Conservation (phyloP, 2,329 filamentous ascomycete species). For the Bipolaris victoriae region DNA sequence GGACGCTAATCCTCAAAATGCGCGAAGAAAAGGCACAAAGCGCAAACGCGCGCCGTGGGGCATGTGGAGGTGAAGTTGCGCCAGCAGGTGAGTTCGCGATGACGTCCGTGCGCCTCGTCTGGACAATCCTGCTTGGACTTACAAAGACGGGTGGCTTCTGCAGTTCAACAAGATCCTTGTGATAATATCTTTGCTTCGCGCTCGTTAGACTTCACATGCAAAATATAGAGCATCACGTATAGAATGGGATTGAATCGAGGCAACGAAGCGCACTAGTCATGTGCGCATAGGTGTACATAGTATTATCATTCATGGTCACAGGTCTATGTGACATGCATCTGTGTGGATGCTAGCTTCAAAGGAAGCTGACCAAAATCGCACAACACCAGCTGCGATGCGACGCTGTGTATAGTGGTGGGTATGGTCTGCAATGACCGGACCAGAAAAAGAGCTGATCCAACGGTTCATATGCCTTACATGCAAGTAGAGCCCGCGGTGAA, state of each 20-base stretch:
- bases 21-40: constrained; percentile 6
- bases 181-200: no score
- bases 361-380: background rate
- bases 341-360: background rate
- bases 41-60: constrained; percentile 21
- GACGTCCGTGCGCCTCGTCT: constrained; percentile 14
- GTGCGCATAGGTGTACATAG: background rate
- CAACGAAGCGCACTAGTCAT: constrained; percentile 1
- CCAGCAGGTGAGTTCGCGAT: constrained; percentile 10
- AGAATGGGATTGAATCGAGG: background rate
- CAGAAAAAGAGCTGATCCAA: background rate
- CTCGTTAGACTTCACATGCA: background rate
- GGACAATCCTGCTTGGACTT: constrained; percentile 1
- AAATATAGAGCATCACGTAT: background rate
- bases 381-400: background rate
- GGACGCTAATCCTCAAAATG: background rate
- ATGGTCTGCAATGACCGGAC: background rate
- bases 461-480: background rate
- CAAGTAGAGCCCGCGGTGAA: background rate
- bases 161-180: background rate
- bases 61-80: constrained; percentile 25
- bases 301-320: constrained; percentile 1
- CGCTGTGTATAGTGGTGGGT: background rate
- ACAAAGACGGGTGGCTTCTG: background rate
- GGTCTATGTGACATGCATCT: background rate